Evolutionary conservation across 805 yeast species (phyloP).

Genomic region (Starmera dryadoides): DNA sequence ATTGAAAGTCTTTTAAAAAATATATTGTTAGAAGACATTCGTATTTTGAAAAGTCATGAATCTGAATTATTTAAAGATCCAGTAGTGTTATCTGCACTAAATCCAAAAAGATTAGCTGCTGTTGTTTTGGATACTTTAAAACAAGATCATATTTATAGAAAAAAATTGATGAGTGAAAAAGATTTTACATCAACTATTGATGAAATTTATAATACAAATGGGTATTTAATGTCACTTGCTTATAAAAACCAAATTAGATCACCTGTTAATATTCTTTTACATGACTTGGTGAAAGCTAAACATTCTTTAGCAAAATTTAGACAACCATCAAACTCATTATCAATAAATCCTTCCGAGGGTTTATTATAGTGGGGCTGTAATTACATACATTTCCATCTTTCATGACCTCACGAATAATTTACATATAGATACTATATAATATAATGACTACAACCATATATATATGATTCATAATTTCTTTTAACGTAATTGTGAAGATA

Average conservation of each 20-base stretch:
- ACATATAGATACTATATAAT: too few species aligned
- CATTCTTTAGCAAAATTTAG: constrained; percentile 5
- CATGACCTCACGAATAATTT: too few species aligned
- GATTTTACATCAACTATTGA: constrained; percentile 4
- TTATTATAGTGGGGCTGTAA: background rate
- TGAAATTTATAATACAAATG: constrained; percentile 13
- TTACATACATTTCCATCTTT: too few species aligned
- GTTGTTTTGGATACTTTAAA: constrained; percentile 25
- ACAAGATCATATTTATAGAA: constrained; percentile 5
- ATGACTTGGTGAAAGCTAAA: constrained; percentile 14
- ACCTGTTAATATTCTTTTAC: constrained; percentile 6
- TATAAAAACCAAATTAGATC: constrained; percentile 7
- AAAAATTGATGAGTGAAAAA: constrained; percentile 6
- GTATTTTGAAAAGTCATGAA: constrained; percentile 27
- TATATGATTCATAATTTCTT: too few species aligned
- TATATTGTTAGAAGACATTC: constrained; percentile 43
- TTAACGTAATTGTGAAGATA: too few species aligned
- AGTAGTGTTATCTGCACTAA: constrained; percentile 17
- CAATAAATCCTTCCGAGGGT: background rate
- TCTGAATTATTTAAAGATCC: constrained; percentile 9
- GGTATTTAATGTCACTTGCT: constrained; percentile 13
- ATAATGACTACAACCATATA: too few species aligned
- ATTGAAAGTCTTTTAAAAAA: constrained; percentile 27
- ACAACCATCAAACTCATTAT: background rate
- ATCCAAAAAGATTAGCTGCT: constrained; percentile 25